Conservation (phyloP, 1,284 basidiomycete species). For the Puccinia sorghi region DNA sequence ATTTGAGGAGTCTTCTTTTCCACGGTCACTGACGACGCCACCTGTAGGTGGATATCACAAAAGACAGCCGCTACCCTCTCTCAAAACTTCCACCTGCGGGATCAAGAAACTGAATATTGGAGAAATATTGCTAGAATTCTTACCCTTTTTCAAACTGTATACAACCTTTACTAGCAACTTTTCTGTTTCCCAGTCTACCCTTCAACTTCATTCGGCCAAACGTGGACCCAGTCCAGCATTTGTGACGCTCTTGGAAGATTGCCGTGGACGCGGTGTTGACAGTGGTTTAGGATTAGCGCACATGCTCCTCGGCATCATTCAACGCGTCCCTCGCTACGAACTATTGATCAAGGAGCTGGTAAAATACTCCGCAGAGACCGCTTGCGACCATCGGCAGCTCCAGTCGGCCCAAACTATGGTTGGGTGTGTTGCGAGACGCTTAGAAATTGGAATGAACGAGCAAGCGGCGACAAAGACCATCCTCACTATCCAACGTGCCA, state of each 20-base stretch:
- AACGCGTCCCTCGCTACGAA: conserved; percentile 80
- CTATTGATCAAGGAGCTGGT: conserved; percentile 76
- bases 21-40: background rate
- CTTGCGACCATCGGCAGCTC: conserved; percentile 68
- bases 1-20: conserved; percentile 12
- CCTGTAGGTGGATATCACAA: background rate
- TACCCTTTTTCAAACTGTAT: conserved; percentile 75
- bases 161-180: conserved; percentile 78
- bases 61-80: background rate
- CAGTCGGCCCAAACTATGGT: conserved; percentile 67
- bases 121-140: conserved; percentile 66
- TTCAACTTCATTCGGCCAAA: conserved; percentile 61
- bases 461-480: conserved; percentile 73
- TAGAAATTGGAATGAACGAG: conserved; percentile 74
- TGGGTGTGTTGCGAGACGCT: conserved; percentile 74
- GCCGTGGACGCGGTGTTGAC: conserved; percentile 69
- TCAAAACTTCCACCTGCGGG: background rate
- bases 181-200: conserved; percentile 66
- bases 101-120: conserved; percentile 52
- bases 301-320: conserved; percentile 81
- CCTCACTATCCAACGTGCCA: conserved; percentile 73
- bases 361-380: conserved; percentile 65
- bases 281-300: conserved; percentile 71
- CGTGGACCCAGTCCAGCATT: conserved; percentile 65
- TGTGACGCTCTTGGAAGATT: conserved; percentile 59